Base-by-base conservation (phyloP, 2,329 filamentous ascomycete genomes). In the Sclerotiophoma versabilis region DNA sequence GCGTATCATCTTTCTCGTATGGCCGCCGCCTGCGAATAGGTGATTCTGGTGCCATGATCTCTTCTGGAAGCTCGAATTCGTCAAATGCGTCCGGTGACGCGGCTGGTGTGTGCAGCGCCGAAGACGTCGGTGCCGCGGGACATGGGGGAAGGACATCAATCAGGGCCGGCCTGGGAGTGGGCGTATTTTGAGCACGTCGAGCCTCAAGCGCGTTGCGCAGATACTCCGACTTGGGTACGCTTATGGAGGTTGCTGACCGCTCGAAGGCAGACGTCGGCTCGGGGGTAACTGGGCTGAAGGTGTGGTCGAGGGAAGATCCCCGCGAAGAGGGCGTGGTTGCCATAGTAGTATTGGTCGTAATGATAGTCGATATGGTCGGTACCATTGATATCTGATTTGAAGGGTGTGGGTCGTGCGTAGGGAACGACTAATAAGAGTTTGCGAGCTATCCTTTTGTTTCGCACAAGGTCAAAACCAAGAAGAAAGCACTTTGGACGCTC, bases 221-320 rank as follows among this genome's bases (percentile, higher is more conserved):
- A 47, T 65, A 70, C 43, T 74, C 70, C 5, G 68, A 70, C 45
- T 69, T 72, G n/a, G 72, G 71, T 25, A 66, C 66, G 15, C 69
- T 57, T 29, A 63, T 51, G 8, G 49, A 57, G 9, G 64, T 67
- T 17, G 41, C 33, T 9, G 60, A 49, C n/a, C 63, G 55, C 23
- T 47, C 39, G 15, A 59, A 49, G 5, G 59, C 27, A 33, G 65
- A 45, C 27, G 51, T 45, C 1, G 57, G 32, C 14, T 58, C 62
- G 8, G 66, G 64, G 4, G 66, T 68, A 7, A 54, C 42, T 3
- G 68, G 64, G 33, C 49, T 55, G 14, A 59, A 61, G 10, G 64
- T 53, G 32, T 63, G 48, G 22, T 53, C 53, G 15, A 60, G 58
- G 15, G 64, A 57, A 27, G 64, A 49, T 26, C 51, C 53, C 45